Conservation (phyloP, 176 grass and related monocot genomes). For the Rhynchospora pubera region DNA sequence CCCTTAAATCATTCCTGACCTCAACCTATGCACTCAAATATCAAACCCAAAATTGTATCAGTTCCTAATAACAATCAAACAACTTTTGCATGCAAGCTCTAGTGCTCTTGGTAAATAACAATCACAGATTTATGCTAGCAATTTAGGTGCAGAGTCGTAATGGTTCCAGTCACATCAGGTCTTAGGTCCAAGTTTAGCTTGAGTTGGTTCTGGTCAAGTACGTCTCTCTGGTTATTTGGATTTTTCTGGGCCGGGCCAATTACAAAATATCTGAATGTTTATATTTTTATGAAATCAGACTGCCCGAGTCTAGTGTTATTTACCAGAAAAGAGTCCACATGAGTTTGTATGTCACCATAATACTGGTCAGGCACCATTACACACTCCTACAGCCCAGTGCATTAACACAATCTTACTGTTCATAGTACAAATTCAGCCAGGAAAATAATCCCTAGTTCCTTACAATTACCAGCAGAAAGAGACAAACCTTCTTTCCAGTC, state of each 20-base stretch:
- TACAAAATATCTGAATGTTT: no score
- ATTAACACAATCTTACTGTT: not conserved
- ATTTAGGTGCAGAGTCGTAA: not conserved
- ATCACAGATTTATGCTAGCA: not conserved
- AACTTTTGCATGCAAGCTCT: not conserved
- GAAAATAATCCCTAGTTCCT: not conserved
- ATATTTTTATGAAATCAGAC: no score
- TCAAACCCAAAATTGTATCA: not conserved
- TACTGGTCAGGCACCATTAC: not conserved
- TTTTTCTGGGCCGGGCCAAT: no score
- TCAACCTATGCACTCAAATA: slow-evolving; percentile 34
- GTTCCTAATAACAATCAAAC: not conserved
- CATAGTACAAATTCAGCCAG: not conserved
- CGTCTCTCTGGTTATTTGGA: not conserved
- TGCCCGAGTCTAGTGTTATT: not conserved
- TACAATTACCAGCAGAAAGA: not conserved
- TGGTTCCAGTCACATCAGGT: not conserved
- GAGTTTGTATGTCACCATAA: not conserved
- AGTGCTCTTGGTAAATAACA: not conserved
- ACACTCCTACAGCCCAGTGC: not conserved
- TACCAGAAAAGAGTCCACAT: not conserved
- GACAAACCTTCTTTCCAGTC: slow-evolving; percentile 44
- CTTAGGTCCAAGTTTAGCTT: not conserved
- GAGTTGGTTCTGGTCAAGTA: not conserved
- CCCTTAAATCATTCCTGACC: slow-evolving; percentile 28